Base-by-base conservation (phyloP, 495 filamentous ascomycete genomes). In the Aspergillus coremiiformis region DNA sequence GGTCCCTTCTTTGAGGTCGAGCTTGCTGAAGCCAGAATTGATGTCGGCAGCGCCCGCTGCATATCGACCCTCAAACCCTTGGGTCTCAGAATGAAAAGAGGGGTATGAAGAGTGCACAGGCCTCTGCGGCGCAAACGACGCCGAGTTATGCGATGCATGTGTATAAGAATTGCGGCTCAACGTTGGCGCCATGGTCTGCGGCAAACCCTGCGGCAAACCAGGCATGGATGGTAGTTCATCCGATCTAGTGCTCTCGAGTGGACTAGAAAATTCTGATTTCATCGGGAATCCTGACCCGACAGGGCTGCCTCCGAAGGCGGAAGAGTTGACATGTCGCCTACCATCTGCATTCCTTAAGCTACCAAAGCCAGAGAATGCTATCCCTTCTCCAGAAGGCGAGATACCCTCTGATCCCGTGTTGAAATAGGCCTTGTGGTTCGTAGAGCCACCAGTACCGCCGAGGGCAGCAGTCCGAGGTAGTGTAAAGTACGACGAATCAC, bases 401-500 rank as follows among this genome's bases (percentile, higher is more conserved):
- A 71, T 62, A 6, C 56, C 61, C 29, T 73, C 71, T 0, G 66
- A 60, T 19, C 47, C 56, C 26, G 58, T 45, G 50, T 66, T 62
- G 10, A 74, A 41, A 43, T 73, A 76, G 14, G 61, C 46, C 23
- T 66, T 66, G 30, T 71, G 67, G 15, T 45, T 64, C 1, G 60
- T 59, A 0, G 60, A 51, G 3, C 52, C 59, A 24, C 56, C 44
- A 20, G 62, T 54, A 24, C 49, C 55, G 21, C 55, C 51, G 10
- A 73, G 64, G 3, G 59, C 64, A 23, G 66, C 59, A 0, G 66
- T 58, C 7, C 65, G 65, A 8, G 67, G 66, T 11, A 71, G 54
- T 1, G 72, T 20, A 45, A 74, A 77, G 52, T 77, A 80, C 1
- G 69, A 67, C 1, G 60, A 47, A 30, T 74, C 73, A 44, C 65